Evolutionary conservation across 2,329 filamentous ascomycete genomes (phyloP).

Genomic region (Cyclaneusma minus): DNA sequence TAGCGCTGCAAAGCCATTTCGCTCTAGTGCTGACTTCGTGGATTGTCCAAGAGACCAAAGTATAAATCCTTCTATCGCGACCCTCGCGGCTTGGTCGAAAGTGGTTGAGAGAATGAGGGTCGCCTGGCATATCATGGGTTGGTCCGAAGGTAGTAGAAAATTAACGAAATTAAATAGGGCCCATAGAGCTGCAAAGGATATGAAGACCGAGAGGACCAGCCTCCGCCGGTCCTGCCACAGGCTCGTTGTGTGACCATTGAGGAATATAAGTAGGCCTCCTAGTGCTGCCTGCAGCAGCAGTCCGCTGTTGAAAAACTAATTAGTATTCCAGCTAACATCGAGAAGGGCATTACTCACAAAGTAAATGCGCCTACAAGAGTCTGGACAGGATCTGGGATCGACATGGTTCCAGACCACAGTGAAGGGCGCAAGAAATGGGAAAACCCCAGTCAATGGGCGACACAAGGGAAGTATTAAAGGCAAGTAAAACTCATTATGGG

Average conservation of each 20-base stretch:
- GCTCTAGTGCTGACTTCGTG: conserved; percentile 12
- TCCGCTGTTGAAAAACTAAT: conserved; percentile 14
- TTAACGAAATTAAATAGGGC: conserved; percentile 17
- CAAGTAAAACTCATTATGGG: not conserved
- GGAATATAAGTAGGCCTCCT: conserved; percentile 15
- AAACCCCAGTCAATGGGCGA: not conserved
- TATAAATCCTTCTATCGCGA: conserved; percentile 17
- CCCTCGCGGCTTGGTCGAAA: conserved; percentile 18
- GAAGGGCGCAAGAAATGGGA: too few species aligned
- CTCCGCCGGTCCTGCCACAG: conserved; percentile 20
- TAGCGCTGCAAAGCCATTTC: conserved; percentile 14
- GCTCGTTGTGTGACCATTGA: conserved; percentile 15
- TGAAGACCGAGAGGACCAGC: conserved; percentile 21
- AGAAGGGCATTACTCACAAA: conserved; percentile 13
- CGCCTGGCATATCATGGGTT: conserved; percentile 12
- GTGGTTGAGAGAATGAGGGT: conserved; percentile 14
- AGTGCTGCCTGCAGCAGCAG: conserved; percentile 17
- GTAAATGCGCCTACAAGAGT: conserved; percentile 18
- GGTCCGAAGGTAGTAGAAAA: conserved; percentile 11
- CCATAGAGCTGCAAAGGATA: conserved; percentile 17
- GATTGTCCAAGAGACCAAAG: conserved; percentile 17
- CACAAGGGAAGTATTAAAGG: not conserved
- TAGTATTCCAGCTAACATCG: conserved; percentile 1
- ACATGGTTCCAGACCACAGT: too few species aligned
- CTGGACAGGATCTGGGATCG: conserved; percentile 16